Evolutionary conservation across 768 basidiomycete genomes (phyloP).

Genomic region (Suillus hirtellus): DNA sequence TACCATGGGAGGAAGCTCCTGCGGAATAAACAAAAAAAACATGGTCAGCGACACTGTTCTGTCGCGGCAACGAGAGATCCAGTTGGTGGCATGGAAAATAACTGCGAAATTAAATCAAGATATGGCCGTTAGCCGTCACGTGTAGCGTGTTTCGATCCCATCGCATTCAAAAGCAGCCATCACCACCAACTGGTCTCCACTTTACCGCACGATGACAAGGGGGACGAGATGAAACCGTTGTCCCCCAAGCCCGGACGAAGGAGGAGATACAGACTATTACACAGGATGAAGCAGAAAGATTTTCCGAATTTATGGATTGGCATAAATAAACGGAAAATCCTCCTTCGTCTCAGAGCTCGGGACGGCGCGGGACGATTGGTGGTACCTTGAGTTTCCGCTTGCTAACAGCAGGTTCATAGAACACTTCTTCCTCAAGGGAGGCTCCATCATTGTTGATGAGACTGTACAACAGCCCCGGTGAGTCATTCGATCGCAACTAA

Average conservation of each 20-base stretch:
- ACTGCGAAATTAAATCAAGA: conserved; percentile 28
- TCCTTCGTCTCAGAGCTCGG: conserved; percentile 96
- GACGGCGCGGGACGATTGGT: conserved; percentile 80
- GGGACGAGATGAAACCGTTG: conserved; percentile 76
- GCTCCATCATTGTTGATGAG: conserved; percentile 69
- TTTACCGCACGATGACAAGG: conserved; percentile 55
- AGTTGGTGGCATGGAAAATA: conserved; percentile 33
- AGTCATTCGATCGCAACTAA: conserved; percentile 1
- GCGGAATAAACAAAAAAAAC: conserved; percentile 22
- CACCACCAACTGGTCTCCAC: conserved; percentile 39
- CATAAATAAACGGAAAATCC: conserved; percentile 46
- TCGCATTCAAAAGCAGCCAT: conserved; percentile 29
- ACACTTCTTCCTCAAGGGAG: conserved; percentile 75
- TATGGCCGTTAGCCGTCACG: conserved; percentile 33
- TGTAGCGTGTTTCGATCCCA: conserved; percentile 29
- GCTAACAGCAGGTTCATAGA: conserved; percentile 67
- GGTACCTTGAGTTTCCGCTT: conserved; percentile 92
- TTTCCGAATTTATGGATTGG: conserved; percentile 28
- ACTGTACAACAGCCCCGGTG: conserved; percentile 35
- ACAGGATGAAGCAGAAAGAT: conserved; percentile 43
- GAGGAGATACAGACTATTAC: conserved; percentile 78
- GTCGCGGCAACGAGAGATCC: conserved; percentile 37
- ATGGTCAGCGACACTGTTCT: conserved; percentile 36
- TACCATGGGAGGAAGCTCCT: conserved; percentile 45
- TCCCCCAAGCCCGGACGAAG: conserved; percentile 93